These are phyloP conservation scores for Fusarium nisikadoi DNA, from an alignment of 2,329 filamentous ascomycete genomes.

Conservation along the genomic window DNA sequence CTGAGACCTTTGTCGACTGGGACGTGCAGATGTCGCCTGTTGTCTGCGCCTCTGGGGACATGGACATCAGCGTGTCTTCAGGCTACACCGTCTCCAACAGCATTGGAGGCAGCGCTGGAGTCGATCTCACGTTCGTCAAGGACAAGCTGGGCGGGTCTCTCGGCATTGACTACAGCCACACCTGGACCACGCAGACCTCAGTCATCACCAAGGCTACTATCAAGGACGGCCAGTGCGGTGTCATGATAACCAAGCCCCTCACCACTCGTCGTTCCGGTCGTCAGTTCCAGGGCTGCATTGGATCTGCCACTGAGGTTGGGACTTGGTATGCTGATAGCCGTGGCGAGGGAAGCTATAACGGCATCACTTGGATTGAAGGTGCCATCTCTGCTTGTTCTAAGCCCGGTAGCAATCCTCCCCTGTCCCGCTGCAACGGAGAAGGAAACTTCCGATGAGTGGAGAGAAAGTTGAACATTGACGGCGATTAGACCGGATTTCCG, in stretches of 20 bases:
- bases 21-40: too few species aligned
- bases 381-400: background rate
- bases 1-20: too few species aligned
- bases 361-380: background rate
- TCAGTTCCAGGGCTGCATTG: background rate
- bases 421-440: background rate
- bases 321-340: background rate
- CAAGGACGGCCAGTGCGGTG: background rate
- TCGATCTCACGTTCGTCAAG: too few species aligned
- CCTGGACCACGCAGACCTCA: background rate
- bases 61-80: too few species aligned
- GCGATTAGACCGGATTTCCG: background rate
- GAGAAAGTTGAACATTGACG: fast-evolving
- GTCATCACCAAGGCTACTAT: background rate
- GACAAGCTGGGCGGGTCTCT: too few species aligned
- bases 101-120: too few species aligned
- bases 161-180: too few species aligned
- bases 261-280: background rate
- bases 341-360: background rate
- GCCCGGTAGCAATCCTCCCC: background rate
- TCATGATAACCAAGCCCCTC: background rate
- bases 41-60: too few species aligned
- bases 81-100: too few species aligned
- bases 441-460: background rate
- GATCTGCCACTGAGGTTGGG: background rate